Base-by-base conservation (phyloP, 352 stramenopile genomes). In the Globisporangium okanoganense region DNA sequence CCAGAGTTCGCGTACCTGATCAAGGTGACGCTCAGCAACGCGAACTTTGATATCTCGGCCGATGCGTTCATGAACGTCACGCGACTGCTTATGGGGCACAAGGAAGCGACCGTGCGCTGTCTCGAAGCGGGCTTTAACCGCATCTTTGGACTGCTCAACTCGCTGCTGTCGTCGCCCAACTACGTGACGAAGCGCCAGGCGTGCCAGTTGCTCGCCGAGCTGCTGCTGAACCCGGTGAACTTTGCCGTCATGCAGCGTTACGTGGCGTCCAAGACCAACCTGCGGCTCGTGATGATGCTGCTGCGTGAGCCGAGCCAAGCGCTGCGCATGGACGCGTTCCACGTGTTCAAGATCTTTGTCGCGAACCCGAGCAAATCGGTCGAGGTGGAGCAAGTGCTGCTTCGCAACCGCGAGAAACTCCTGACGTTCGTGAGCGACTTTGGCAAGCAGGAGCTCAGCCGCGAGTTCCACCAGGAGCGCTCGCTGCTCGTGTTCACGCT, bases 321-420 rank as follows among this genome's bases (percentile, higher is more conserved):
- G 1, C 64, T 95, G 58, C 83, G 79, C 35, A 88, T 91, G 75
- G 85, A 95, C 56, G 83, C 85, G 16, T 95, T 91, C 61, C 78
- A 95, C 59, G 78, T 95, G 48, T 95, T 95, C 62, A 95, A 95
- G 67, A 91, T 95, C 63, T 94, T 95, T 58, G 84, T 95, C 40
- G 85, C 83, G 9, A 95, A 95, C 59, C 85, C 85, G 36, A 86
- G 87, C 67, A 95, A 93, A 54, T 88, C 83, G 45, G 36, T 38
- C 10, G 83, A 91, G 55, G 78, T 95, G 24, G 78, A 88, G 68
- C 74, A 88, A 60, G 62, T 92, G 12, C 70, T 94, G 51, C 58
- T 87, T 31, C 79, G 78, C 14, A 94, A 94, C 62, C 70, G 69
- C 12, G 80, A 93, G 24, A 95, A 93, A 68, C 69, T 95, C 27